Conservation (phyloP, 75 land plant species). For the Chamaecyparis obtusa region DNA sequence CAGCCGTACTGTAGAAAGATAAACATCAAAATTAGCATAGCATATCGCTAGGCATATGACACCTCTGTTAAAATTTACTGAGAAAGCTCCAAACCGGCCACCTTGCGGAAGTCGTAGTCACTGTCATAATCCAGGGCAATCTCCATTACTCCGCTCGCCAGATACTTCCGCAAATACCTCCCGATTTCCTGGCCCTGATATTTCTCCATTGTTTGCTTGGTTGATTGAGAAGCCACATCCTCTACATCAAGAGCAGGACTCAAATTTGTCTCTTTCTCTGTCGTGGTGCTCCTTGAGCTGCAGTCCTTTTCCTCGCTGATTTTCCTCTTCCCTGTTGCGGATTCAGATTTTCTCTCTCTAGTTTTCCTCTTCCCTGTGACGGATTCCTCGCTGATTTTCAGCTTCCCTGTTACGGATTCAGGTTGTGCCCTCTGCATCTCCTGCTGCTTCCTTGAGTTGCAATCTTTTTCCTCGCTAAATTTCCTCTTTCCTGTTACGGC, state of each 20-base stretch:
- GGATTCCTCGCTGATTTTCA: background rate
- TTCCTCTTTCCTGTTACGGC: no score
- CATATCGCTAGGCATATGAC: no score
- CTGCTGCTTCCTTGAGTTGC: no score
- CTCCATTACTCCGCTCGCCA: background rate
- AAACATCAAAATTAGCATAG: no score
- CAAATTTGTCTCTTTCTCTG: background rate
- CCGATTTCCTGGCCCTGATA: background rate
- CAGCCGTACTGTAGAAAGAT: no score
- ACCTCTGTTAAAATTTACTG: background rate
- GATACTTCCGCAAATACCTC: background rate
- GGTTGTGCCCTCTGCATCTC: no score
- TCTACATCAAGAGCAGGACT: background rate
- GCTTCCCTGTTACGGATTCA: background rate
- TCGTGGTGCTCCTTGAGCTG: background rate
- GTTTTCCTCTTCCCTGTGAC: background rate
- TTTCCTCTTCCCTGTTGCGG: background rate
- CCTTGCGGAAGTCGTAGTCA: background rate
- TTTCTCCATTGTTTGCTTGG: background rate
- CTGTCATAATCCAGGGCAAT: background rate
- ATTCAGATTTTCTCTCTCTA: no score
- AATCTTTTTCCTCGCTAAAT: no score
- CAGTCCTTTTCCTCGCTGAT: background rate
- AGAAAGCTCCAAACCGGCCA: conserved; percentile 29
- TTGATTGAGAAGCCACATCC: background rate